Percentiles rank a stretch among this genome's conserved stretches.
phyloP scores from a whole-genome alignment of 75 land plant species.

The Sequoiadendron giganteum region DNA sequence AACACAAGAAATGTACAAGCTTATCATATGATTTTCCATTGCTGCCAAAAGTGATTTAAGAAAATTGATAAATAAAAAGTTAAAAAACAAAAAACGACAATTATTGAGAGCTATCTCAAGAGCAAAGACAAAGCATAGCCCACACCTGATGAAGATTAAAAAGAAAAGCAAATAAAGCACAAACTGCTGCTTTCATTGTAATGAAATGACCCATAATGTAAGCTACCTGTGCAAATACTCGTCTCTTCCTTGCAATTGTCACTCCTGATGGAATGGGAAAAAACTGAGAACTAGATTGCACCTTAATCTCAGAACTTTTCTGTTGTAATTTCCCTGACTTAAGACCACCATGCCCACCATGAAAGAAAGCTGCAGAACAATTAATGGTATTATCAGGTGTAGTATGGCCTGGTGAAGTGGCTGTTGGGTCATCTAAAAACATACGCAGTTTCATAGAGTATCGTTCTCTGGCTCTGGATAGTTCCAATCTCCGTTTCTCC shows the following conservation, averaged over 20 bases:
- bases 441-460: constrained; percentile 69
- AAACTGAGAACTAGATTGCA: constrained; percentile 48
- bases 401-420: constrained; percentile 36
- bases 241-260: constrained; percentile 69
- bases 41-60: background rate
- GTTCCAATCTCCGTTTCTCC: constrained; percentile 70
- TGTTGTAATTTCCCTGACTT: constrained; percentile 23
- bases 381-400: constrained; percentile 29
- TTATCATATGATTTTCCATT: background rate
- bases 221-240: constrained; percentile 84
- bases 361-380: constrained; percentile 21
- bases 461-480: constrained; percentile 70
- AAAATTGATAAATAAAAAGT: background rate
- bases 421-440: constrained; percentile 45
- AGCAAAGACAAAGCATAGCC: background rate
- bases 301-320: constrained; percentile 38
- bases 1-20: background rate
- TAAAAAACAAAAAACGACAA: background rate
- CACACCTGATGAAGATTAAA: background rate
- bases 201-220: background rate
- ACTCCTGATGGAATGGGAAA: constrained; percentile 51
- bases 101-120: background rate
- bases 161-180: background rate
- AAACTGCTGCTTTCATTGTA: background rate
- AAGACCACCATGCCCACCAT: constrained; percentile 26